Evolutionary conservation across 2,329 filamentous ascomycete species (phyloP).

Genomic region (Fusarium nurragi): DNA sequence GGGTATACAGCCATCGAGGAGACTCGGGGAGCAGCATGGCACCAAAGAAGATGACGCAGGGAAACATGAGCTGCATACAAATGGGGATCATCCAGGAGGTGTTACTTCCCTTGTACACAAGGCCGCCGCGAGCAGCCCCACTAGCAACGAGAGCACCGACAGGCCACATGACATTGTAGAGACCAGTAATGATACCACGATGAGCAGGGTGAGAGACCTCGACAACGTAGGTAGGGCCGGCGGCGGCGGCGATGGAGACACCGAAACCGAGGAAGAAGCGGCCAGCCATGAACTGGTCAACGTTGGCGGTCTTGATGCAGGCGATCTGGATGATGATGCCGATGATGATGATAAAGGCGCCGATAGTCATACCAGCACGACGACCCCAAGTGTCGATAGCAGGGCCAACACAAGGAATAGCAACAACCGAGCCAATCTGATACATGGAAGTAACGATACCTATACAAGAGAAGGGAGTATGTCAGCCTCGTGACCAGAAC

Average conservation of each 20-base stretch:
- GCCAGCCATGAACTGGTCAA: conserved; percentile 61
- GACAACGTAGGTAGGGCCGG: conserved; percentile 59
- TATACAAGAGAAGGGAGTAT: neutral
- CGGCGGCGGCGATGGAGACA: conserved; percentile 57
- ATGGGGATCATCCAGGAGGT: conserved; percentile 54
- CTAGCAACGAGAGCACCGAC: conserved; percentile 59
- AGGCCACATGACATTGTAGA: conserved; percentile 60
- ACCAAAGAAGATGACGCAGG: conserved; percentile 47
- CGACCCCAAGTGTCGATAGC: conserved; percentile 59
- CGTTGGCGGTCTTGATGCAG: conserved; percentile 41
- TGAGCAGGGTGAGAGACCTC: conserved; percentile 59
- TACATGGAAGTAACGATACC: conserved; percentile 54
- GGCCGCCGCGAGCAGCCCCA: conserved; percentile 55
- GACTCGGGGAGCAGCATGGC: conserved; percentile 49
- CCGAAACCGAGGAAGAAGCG: conserved; percentile 70
- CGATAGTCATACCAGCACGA: conserved; percentile 58
- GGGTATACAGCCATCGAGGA: conserved; percentile 54
- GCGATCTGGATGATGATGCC: conserved; percentile 57
- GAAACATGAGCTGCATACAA: conserved; percentile 54
- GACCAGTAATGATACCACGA: conserved; percentile 63
- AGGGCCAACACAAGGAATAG: conserved; percentile 60
- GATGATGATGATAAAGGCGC: conserved; percentile 55
- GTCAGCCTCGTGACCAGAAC: neutral
- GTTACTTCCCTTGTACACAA: conserved; percentile 44
- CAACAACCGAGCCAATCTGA: conserved; percentile 59